Evolutionary conservation across 257 asterid genomes (phyloP).

Genomic region (Catharanthus roseus): DNA sequence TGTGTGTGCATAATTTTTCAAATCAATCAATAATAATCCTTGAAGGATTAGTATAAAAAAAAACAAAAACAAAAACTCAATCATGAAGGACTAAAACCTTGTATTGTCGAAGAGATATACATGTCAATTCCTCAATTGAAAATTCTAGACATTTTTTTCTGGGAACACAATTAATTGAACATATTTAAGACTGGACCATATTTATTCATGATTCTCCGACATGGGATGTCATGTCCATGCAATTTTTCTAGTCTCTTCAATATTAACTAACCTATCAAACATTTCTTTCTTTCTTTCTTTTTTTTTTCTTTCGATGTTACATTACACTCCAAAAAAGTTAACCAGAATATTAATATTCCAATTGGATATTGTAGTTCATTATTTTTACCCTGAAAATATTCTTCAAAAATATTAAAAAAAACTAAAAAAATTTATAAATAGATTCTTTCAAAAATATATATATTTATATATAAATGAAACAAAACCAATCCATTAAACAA

Average conservation of each 20-base stretch:
- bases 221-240: slow-evolving; percentile 7
- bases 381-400: background rate
- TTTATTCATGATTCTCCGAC: slow-evolving; percentile 3
- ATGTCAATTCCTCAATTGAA: slow-evolving; percentile 1
- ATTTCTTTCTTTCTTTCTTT: background rate
- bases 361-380: background rate
- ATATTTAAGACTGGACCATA: slow-evolving; percentile 9
- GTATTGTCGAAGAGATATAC: background rate
- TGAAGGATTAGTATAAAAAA: too few relatives aligned
- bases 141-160: too few relatives aligned
- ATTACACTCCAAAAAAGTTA: background rate
- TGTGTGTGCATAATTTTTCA: too few relatives aligned
- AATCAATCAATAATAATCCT: too few relatives aligned
- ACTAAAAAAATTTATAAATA: too few relatives aligned
- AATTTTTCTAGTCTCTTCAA: background rate
- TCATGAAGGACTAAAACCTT: background rate
- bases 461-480: background rate
- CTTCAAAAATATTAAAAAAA: background rate
- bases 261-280: background rate
- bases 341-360: background rate
- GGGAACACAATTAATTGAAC: too few relatives aligned
- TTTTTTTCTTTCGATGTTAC: slow-evolving; percentile 3
- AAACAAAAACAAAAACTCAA: too few relatives aligned
- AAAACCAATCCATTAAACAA: background rate
- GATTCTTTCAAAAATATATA: too few relatives aligned